Percentiles rank a stretch among this genome's conserved stretches.
Conservation (phyloP, 495 filamentous ascomycete species). For the Aspergillus haitiensis region DNA sequence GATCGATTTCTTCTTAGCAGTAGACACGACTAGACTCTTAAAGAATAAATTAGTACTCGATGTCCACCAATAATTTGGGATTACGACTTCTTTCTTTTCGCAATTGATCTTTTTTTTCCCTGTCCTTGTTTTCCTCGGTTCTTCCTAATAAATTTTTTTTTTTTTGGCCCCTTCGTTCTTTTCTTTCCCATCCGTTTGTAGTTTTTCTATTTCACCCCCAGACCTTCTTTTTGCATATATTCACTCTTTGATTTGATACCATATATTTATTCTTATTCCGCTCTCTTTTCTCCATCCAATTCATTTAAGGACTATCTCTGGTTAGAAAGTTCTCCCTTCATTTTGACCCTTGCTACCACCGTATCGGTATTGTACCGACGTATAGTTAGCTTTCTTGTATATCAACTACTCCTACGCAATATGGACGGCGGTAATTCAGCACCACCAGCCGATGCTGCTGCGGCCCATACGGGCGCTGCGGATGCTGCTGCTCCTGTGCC, state of each 20-base stretch:
- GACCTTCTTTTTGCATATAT: slow-evolving; percentile 6
- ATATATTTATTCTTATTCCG: not conserved
- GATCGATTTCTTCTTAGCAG: not conserved
- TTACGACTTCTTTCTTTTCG: not conserved
- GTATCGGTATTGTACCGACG: too few species aligned
- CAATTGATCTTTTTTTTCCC: not conserved
- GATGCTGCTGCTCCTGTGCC: slow-evolving; percentile 32
- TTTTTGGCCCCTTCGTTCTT: not conserved
- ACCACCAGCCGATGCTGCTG: slow-evolving; percentile 19
- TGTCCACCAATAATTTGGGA: not conserved
- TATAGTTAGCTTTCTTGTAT: not conserved
- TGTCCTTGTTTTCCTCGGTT: not conserved
- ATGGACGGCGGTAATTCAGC: slow-evolving; percentile 20
- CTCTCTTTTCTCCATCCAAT: not conserved
- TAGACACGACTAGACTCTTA: not conserved
- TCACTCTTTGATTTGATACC: not conserved
- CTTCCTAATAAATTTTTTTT: not conserved
- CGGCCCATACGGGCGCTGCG: slow-evolving; percentile 15
- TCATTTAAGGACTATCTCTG: slow-evolving; percentile 8
- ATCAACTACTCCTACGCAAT: not conserved
- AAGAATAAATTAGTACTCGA: not conserved
- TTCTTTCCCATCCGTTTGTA: not conserved
- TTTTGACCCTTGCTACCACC: slow-evolving; percentile 6
- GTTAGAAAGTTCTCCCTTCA: slow-evolving; percentile 15
- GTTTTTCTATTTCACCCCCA: slow-evolving; percentile 11